A percentile compares a stretch with the other conserved stretches of the same genome.
phyloP scores from a whole-genome alignment of 108 stramenopile species.

The Conticribra weissflogii region DNA sequence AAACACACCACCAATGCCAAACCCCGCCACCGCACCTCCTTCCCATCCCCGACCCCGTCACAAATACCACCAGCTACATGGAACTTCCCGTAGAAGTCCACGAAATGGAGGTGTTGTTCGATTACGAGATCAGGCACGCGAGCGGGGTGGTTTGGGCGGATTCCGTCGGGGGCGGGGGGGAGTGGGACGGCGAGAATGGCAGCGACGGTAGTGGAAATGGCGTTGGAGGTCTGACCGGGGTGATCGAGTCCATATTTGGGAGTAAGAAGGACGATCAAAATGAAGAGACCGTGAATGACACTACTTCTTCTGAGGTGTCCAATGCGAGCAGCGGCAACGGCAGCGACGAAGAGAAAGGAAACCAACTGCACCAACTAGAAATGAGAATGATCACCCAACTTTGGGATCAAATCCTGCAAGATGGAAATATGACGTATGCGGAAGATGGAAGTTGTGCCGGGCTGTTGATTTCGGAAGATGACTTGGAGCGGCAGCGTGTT shows the following conservation, averaged over 20 bases:
- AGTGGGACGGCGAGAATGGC: neutral
- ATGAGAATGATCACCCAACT: constrained; percentile 26
- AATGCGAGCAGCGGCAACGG: neutral
- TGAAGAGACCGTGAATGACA: neutral
- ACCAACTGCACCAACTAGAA: constrained; percentile 10
- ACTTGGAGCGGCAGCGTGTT: too few species aligned
- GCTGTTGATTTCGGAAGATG: constrained; percentile 16
- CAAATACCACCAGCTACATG: constrained; percentile 31
- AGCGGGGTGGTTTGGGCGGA: constrained; percentile 24
- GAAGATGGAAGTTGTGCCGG: constrained; percentile 25
- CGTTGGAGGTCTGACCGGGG: constrained; percentile 23
- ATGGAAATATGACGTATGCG: constrained; percentile 36
- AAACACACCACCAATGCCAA: constrained; percentile 23
- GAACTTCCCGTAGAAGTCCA: constrained; percentile 28
- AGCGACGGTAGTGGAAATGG: constrained; percentile 13
- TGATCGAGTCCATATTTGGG: constrained; percentile 15
- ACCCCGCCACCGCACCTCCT: constrained; percentile 28
- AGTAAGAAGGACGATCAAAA: too few species aligned
- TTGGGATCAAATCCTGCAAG: constrained; percentile 29
- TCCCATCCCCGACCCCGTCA: constrained; percentile 27
- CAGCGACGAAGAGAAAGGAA: neutral
- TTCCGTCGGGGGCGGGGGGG: neutral
- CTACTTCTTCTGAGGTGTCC: neutral
- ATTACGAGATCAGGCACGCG: constrained; percentile 41
- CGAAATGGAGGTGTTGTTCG: constrained; percentile 25